These are phyloP conservation scores for Globisporangium megalacanthum DNA, from an alignment of 352 stramenopile genomes.

Conservation along the genomic window DNA sequence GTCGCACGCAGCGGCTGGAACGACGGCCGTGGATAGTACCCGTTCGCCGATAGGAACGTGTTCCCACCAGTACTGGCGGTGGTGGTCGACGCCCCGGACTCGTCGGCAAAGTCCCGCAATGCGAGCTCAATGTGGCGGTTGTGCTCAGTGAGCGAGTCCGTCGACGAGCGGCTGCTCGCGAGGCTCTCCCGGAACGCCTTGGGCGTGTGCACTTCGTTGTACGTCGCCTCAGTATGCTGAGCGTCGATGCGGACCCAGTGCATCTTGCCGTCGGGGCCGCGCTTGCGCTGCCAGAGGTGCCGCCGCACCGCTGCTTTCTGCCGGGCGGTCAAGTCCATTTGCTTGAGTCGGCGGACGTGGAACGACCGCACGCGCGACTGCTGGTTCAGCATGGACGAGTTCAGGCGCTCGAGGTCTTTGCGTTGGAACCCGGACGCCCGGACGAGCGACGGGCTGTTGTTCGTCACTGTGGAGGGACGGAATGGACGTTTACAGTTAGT, in stretches of 20 bases:
- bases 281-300: slow-evolving; percentile 58
- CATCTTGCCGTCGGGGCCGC: slow-evolving; percentile 58
- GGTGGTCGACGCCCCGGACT: slow-evolving; percentile 21
- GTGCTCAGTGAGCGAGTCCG: slow-evolving; percentile 53
- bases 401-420: slow-evolving; percentile 50
- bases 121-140: slow-evolving; percentile 74
- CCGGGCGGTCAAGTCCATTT: slow-evolving; percentile 70
- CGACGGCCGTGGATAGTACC: slow-evolving; percentile 39
- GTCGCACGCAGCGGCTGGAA: slow-evolving; percentile 25
- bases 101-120: slow-evolving; percentile 70
- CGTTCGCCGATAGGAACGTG: slow-evolving; percentile 22
- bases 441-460: slow-evolving; percentile 50
- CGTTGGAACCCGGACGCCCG: slow-evolving; percentile 70
- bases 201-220: slow-evolving; percentile 17
- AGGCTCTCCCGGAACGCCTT: slow-evolving; percentile 14
- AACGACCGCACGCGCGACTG: slow-evolving; percentile 79
- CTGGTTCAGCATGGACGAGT: slow-evolving; percentile 73
- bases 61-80: slow-evolving; percentile 25
- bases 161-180: slow-evolving; percentile 20
- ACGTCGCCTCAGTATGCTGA: slow-evolving; percentile 21
- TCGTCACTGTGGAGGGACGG: slow-evolving; percentile 21
- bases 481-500: neutral
- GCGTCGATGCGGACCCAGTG: slow-evolving; percentile 67
- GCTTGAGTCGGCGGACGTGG: slow-evolving; percentile 79
- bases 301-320: slow-evolving; percentile 62